Conservation (phyloP, 148 eudicot genomes). For the Spergularia bocconei region DNA sequence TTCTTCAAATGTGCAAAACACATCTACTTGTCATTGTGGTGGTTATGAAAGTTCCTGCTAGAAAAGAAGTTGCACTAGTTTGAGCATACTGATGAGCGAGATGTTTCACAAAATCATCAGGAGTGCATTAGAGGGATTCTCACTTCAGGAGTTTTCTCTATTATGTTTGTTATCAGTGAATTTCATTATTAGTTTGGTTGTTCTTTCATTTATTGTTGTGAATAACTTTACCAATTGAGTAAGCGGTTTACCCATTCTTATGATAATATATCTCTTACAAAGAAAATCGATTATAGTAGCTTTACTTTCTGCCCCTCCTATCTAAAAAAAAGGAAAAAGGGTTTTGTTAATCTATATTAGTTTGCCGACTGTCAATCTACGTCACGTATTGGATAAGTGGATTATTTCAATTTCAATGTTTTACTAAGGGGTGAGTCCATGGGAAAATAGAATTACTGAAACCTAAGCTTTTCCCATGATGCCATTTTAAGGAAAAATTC, state of each 20-base stretch:
- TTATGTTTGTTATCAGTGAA: not conserved
- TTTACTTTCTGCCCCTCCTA: not conserved
- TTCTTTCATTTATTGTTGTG: constrained; percentile 4
- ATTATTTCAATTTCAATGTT: not conserved
- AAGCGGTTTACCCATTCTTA: not conserved
- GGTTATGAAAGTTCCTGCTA: not conserved
- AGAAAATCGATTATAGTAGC: not conserved
- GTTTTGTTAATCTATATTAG: not conserved
- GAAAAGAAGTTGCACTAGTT: not conserved
- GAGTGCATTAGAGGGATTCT: not conserved
- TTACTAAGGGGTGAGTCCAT: not conserved
- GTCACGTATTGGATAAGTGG: too few species aligned
- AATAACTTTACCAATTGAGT: constrained; percentile 2
- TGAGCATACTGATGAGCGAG: not conserved
- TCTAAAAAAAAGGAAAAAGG: not conserved
- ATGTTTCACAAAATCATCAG: too few species aligned
- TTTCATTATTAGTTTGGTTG: not conserved
- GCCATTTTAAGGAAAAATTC: not conserved
- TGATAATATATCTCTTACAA: not conserved
- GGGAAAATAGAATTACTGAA: not conserved
- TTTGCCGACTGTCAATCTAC: too few species aligned
- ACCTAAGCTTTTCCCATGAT: not conserved
- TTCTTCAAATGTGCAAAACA: not conserved
- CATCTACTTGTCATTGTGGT: not conserved
- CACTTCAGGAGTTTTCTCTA: not conserved